These are phyloP conservation scores for Truncatella angustata DNA, from an alignment of 2,329 filamentous ascomycete species.

Conservation along the genomic window DNA sequence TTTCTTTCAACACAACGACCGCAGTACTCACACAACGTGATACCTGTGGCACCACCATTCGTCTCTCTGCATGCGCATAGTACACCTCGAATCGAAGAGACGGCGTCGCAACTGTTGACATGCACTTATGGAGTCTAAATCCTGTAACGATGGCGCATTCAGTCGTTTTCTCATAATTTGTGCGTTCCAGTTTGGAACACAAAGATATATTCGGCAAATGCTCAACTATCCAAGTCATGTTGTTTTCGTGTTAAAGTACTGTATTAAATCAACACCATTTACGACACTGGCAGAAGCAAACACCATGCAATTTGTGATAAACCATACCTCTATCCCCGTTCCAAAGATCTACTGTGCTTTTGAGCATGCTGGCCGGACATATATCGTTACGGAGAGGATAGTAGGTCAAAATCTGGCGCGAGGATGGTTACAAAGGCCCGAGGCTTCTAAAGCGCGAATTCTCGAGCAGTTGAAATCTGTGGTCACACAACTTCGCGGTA, in stretches of 20 bases:
- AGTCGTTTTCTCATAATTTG: constrained; percentile 6
- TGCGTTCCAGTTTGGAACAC: not conserved
- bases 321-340: constrained; percentile 42
- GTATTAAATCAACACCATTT: not conserved
- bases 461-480: constrained; percentile 20
- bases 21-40: too few relatives aligned
- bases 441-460: constrained; percentile 14
- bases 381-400: constrained; percentile 44
- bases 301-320: constrained; percentile 37
- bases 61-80: too few relatives aligned
- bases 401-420: constrained; percentile 17
- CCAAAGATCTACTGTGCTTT: constrained; percentile 44
- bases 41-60: too few relatives aligned
- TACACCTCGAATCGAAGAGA: too few relatives aligned
- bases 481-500: constrained; percentile 20
- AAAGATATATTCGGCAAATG: not conserved
- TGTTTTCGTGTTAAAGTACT: constrained; percentile 4
- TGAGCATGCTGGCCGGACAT: constrained; percentile 32
- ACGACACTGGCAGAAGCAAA: constrained; percentile 32
- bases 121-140: constrained; percentile 5
- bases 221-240: not conserved
- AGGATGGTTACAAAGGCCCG: constrained; percentile 12
- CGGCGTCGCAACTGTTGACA: too few relatives aligned
- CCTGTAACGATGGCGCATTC: not conserved
- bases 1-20: too few relatives aligned